phyloP scores from a whole-genome alignment of 768 basidiomycete species.

The Lactarius trivialis region DNA sequence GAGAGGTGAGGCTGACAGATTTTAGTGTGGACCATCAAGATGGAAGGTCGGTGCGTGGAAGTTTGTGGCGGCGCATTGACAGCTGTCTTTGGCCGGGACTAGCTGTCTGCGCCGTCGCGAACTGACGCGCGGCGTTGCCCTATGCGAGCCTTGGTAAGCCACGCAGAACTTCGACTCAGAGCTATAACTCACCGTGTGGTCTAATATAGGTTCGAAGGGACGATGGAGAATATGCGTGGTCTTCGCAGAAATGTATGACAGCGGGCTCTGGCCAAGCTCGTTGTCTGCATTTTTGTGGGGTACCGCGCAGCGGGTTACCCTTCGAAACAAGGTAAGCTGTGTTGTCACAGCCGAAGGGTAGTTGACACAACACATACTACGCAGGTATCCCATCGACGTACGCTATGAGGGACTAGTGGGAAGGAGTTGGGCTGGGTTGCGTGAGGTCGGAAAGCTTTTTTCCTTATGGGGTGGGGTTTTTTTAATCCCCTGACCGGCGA shows the following conservation, averaged over 20 bases:
- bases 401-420: neutral
- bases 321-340: neutral
- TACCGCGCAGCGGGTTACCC: neutral
- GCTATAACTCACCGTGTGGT: neutral
- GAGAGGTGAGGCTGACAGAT: slow-evolving; percentile 1
- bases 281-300: neutral
- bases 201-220: neutral
- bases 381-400: neutral
- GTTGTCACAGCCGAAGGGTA: neutral
- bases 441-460: slow-evolving; percentile 12
- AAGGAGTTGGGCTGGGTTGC: neutral
- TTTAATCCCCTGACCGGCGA: neutral
- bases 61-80: neutral
- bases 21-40: neutral
- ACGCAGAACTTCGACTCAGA: neutral
- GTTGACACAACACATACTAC: neutral
- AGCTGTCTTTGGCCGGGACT: slow-evolving; percentile 10
- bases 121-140: neutral
- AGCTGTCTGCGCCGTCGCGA: slow-evolving; percentile 1
- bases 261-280: slow-evolving; percentile 2
- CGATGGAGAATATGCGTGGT: neutral
- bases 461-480: slow-evolving; percentile 7
- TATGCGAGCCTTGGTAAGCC: neutral
- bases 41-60: neutral
- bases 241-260: neutral